These are phyloP conservation scores for Phytophthora brassicae DNA, from an alignment of 352 stramenopile species.

Conservation along the genomic window DNA sequence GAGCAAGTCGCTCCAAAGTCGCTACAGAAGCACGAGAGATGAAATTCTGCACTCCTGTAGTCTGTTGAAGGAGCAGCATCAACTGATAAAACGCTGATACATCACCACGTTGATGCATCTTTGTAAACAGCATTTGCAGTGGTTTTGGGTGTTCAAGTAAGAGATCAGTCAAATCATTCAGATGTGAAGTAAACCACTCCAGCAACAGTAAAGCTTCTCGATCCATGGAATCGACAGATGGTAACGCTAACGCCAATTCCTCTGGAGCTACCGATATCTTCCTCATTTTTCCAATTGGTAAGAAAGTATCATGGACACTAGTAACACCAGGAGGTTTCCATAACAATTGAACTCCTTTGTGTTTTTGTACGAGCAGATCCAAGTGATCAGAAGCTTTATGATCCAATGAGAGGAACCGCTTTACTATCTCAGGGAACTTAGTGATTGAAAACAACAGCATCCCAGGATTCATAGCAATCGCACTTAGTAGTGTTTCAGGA, in stretches of 20 bases:
- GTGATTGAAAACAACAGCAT: slow-evolving; percentile 74
- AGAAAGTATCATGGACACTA: slow-evolving; percentile 9
- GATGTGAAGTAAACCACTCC: slow-evolving; percentile 68
- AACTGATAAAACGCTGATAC: slow-evolving; percentile 58
- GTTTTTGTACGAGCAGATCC: slow-evolving; percentile 46
- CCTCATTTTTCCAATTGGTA: slow-evolving; percentile 6
- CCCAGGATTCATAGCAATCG: slow-evolving; percentile 58
- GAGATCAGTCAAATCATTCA: slow-evolving; percentile 47
- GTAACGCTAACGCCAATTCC: slow-evolving; percentile 16
- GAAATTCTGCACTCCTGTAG: slow-evolving; percentile 62
- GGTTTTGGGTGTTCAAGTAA: slow-evolving; percentile 58
- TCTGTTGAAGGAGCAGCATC: slow-evolving; percentile 64
- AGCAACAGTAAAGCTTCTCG: slow-evolving; percentile 32
- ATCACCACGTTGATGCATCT: slow-evolving; percentile 58
- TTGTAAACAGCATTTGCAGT: slow-evolving; percentile 61
- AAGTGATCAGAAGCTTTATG: slow-evolving; percentile 55
- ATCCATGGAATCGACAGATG: slow-evolving; percentile 16
- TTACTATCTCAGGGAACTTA: slow-evolving; percentile 66
- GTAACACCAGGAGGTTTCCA: slow-evolving; percentile 37
- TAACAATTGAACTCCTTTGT: slow-evolving; percentile 61
- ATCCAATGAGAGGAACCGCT: slow-evolving; percentile 67
- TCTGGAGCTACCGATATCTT: slow-evolving; percentile 20
- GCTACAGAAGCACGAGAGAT: slow-evolving; percentile 50
- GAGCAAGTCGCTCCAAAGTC: slow-evolving; percentile 54
- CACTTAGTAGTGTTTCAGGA: slow-evolving; percentile 66